These are phyloP conservation scores for Aspergillus niger DNA, from an alignment of 2,329 filamentous ascomycete genomes.

Conservation along the genomic window DNA sequence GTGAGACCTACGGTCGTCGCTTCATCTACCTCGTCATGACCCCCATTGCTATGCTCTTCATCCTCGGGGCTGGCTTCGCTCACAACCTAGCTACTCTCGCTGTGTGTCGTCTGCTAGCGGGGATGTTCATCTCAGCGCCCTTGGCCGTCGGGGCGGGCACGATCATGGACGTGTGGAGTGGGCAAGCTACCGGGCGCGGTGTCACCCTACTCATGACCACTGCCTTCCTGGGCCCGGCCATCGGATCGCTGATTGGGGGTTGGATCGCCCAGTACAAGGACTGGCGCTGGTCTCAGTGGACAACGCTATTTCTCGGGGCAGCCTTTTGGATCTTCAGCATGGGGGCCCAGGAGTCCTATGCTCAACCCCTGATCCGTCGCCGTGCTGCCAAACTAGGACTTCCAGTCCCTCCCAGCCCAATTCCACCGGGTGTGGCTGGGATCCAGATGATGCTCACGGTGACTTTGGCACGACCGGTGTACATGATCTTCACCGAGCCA, in stretches of 20 bases:
- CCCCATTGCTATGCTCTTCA: slow-evolving; percentile 9
- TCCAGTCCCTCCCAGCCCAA: background rate
- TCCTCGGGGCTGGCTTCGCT: slow-evolving; percentile 11
- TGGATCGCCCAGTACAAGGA: slow-evolving; percentile 63
- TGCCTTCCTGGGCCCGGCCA: slow-evolving; percentile 59
- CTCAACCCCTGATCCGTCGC: slow-evolving; percentile 67
- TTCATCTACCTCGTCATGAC: slow-evolving; percentile 15
- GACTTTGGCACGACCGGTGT: slow-evolving; percentile 54
- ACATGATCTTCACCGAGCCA: slow-evolving; percentile 57
- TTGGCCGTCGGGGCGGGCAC: slow-evolving; percentile 19
- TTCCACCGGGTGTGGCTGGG: background rate
- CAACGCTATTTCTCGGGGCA: slow-evolving; percentile 66
- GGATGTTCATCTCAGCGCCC: slow-evolving; percentile 11
- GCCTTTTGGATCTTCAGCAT: slow-evolving; percentile 63
- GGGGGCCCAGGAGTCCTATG: slow-evolving; percentile 63
- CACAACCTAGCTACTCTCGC: slow-evolving; percentile 7
- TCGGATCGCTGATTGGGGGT: slow-evolving; percentile 60
- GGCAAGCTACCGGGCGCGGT: background rate
- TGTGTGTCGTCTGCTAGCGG: slow-evolving; percentile 15
- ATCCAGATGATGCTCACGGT: slow-evolving; percentile 33
- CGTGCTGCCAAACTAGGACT: slow-evolving; percentile 32
- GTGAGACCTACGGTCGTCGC: slow-evolving; percentile 13
- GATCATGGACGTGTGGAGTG: slow-evolving; percentile 19
- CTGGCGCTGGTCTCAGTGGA: slow-evolving; percentile 74
- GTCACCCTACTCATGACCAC: slow-evolving; percentile 35